Evolutionary conservation across 2,329 filamentous ascomycete species (phyloP), one percentile per base, ranked within the genome.

Genomic region (Penicillium concentricum): DNA sequence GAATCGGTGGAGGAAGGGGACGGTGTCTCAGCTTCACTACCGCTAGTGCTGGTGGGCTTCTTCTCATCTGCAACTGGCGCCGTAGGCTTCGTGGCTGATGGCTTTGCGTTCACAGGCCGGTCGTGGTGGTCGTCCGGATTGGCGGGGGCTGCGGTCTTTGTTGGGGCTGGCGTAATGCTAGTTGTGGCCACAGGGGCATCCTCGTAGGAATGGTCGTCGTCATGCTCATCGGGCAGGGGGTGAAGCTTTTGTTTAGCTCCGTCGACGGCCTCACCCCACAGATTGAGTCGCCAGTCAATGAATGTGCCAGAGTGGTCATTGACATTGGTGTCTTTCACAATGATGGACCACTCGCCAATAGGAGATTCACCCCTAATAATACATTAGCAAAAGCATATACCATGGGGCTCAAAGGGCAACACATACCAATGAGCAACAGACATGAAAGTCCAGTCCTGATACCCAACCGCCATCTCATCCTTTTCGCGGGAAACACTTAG

Each of bases 391-490:
- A 44, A 10, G 5, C 20, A 42, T 22, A 32, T 26, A 37, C 28
- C 5, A n/a, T 38, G 9, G 10, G 35, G 46, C 18, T 43, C 38
- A 7, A 49, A 50, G 39, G 5, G 16, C 47, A 22, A 22, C 30
- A 75, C 87, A 75, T 82, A 92, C 90, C 92, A 99, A 73, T 99
- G 94, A 61, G 88, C 92, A 37, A 99, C 94, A 60, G 88, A 95
- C 94, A 99, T 99, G 69, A 99, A 99, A 0, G 93, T 97, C 94
- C 94, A 99, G 76, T 97, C 91, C 37, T 87, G 79, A 72, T 97
- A 99, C 9, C 94, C 94, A 22, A 77, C 75, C 0, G 77, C 71
- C 35, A 82, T 83, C 1, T 82, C 79, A 72, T 99, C 94, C 22
- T 84, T 74, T 58, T 82, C 82, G 62, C 94, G 88, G 2, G 88